Evolutionary conservation across 306 rosid species (phyloP), one percentile per base, ranked within the genome.

Genomic region (Purshia tridentata): DNA sequence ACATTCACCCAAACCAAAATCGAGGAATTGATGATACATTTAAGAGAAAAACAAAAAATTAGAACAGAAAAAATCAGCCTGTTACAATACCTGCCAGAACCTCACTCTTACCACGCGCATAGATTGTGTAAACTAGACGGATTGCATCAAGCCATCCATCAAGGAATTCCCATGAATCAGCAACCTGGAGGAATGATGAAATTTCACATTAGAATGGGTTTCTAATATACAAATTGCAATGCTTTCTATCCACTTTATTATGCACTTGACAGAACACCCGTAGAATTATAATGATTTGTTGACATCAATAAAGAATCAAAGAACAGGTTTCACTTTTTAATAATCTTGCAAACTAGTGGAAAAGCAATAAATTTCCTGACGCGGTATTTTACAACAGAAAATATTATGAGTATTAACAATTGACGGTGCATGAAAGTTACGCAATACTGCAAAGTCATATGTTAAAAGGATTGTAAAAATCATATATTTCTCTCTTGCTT

Each of bases 131-230:
- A 42, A 95, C 99, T 57, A 91, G 81, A 76, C 97, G 94, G 79
- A 95, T 74, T 75, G 97, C 99, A 82, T 95, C 99, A 65, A 91
- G 86, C 99, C 99, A 95, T 59, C 98, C 99, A 67, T 95, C 99
- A 67, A 95, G 84, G 41, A 92, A 87, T 70, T 95, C 99, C 97
- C 96, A 91, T 1, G 99, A 90, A 75, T 91, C 99, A 49, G 97
- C 96, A 80, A 91, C 97, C 98, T 91, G 78, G 72, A 69, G 44
- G 63, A 79, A 55, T 72, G 78, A 81, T 65, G 54, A 66, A 72
- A 44, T 57, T 55, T 46, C 37, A 8, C 56, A 45, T 71, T 57
- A 71, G 56, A 56, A 55, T 15, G 42, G 15, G 37, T 29, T 42
- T 39, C 15, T 45, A 6, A 18, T 23, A 41, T 70, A 54, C 9